Conservation (phyloP, 106 monocot genomes). For the Triglochin maritima region DNA sequence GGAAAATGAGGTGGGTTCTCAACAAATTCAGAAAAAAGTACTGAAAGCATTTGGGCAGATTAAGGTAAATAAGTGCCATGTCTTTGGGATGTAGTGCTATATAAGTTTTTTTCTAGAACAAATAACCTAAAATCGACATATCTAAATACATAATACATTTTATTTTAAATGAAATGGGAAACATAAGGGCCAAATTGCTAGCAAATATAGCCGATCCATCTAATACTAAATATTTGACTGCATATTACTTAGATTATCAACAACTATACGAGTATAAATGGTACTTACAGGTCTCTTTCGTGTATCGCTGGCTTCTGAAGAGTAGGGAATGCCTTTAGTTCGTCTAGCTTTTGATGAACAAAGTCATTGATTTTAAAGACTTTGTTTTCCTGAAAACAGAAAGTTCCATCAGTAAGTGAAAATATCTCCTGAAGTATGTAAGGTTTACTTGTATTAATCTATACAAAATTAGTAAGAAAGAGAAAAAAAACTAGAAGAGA, state of each 20-base stretch:
- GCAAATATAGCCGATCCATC: no score
- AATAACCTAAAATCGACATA: no score
- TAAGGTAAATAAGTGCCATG: no score
- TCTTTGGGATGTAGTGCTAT: no score
- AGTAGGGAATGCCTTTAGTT: background rate
- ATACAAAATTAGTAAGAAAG: background rate
- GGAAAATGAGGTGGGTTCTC: background rate
- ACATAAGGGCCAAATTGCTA: no score
- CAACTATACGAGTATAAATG: background rate
- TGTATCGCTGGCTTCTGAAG: slow-evolving; percentile 4
- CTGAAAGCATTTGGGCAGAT: no score
- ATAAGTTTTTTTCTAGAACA: no score
- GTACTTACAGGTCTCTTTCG: slow-evolving; percentile 8
- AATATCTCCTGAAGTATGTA: background rate
- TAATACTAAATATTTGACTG: no score
- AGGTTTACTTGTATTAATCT: background rate
- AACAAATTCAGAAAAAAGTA: background rate
- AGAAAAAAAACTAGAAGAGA: background rate
- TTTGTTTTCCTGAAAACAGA: slow-evolving; percentile 8
- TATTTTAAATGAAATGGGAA: no score
- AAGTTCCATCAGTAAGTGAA: background rate
- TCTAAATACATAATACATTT: no score
- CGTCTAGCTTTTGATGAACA: slow-evolving; percentile 3
- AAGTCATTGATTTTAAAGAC: slow-evolving; percentile 10
- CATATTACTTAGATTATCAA: background rate